phyloP scores from a whole-genome alignment of 225 moss, liverwort and hornwort genomes.

The Pseudoscleropodium purum region DNA sequence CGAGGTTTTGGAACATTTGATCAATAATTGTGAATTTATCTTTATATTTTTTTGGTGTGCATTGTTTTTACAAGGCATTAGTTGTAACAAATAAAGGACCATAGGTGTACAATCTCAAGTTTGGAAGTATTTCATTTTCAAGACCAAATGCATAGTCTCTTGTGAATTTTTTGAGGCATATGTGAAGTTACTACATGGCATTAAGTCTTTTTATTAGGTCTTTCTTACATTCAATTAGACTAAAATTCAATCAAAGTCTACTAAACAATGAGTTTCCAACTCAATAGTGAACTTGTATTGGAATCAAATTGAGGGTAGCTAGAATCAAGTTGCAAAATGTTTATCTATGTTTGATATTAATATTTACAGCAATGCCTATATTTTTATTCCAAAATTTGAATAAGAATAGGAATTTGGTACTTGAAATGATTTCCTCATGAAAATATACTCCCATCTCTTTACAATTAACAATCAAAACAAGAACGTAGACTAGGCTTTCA shows the following conservation, averaged over 20 bases:
- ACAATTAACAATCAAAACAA: not conserved
- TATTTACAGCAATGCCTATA: too few relatives aligned
- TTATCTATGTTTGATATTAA: not conserved
- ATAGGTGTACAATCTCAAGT: not conserved
- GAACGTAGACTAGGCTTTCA: too few relatives aligned
- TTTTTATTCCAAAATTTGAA: not conserved
- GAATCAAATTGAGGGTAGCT: not conserved
- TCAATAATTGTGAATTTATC: not conserved
- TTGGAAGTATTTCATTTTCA: not conserved
- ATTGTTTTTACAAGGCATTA: too few relatives aligned
- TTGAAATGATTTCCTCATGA: not conserved
- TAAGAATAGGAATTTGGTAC: not conserved
- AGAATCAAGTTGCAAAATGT: not conserved
- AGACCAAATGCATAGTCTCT: not conserved
- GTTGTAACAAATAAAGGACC: not conserved
- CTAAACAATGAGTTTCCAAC: not conserved
- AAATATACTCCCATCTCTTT: not conserved
- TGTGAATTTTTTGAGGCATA: not conserved
- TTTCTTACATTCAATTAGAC: not conserved
- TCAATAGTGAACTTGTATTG: too few relatives aligned
- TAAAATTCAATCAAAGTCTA: not conserved
- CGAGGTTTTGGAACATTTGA: not conserved
- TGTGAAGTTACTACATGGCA: not conserved
- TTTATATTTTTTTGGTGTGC: not conserved
- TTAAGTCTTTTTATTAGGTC: not conserved